Base-by-base conservation (phyloP, 805 yeast species). In the Ogataea siamensis region DNA sequence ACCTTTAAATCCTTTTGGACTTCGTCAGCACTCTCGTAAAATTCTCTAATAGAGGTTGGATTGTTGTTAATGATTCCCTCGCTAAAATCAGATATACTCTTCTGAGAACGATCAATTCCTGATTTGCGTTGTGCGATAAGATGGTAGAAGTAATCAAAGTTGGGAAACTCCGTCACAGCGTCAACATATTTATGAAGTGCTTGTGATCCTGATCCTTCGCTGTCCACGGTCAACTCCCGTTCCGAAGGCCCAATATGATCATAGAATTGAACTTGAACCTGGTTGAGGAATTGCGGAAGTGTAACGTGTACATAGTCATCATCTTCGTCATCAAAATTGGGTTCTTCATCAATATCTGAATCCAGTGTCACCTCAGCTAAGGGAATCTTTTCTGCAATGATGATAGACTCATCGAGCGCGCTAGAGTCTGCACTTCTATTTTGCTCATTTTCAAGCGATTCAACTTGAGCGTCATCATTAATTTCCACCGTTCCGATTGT, bases 171-270 rank as follows among this genome's bases (percentile, higher is more conserved):
- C 10, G 53, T 51, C 13, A 50, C 51, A 0, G 58, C 61, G 29
- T 54, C 57, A 12, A 57, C 57, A 28, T 56, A 60, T 15, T 58
- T 60, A 17, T 47, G 43, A 12, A 54, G 39, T 8, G 45, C 54
- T n/a, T 43, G 46, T 11, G 50, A 44, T 8, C 45, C 47, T 9
- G 44, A 33, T 3, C 34, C 47, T 12, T 31, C 42, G 13, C 34
- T 36, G 11, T 13, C 17, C 5, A 43, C 29, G 3, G 51, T 29
- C 14, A 54, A 36, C 21, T 55, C 62, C 17, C 53, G 43, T 18
- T 58, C 63, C 2, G 58, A 51, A 3, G 62, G 62, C 0, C 59
- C 60, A 17, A 59, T 51, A 20, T 46, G 44, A 32, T 58, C 63
- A 42, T 50, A 57, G 37, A 60, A 60, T 17, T 54, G 57, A 12